These are phyloP conservation scores for Oryza meyeriana DNA, from an alignment of 176 grass and related monocot species.

Conservation along the genomic window DNA sequence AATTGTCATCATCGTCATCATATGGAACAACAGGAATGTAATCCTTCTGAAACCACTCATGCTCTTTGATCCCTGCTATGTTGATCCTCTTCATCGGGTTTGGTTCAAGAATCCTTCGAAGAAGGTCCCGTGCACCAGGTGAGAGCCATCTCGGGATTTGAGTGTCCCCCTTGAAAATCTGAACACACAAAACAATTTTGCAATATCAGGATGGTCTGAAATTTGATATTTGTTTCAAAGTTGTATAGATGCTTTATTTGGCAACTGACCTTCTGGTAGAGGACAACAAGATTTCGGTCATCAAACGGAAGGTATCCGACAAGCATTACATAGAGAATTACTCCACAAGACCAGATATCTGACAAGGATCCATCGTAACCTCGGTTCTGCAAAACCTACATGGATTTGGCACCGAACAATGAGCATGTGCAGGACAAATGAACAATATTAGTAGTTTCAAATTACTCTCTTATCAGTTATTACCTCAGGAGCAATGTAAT, in stretches of 20 bases:
- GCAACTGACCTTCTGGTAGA: conserved; percentile 71
- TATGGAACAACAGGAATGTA: conserved; percentile 43
- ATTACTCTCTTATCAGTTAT: not conserved
- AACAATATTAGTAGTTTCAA: not conserved
- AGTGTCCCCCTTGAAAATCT: conserved; percentile 76
- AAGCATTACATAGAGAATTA: conserved; percentile 80
- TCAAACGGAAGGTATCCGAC: conserved; percentile 74
- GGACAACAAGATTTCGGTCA: conserved; percentile 83
- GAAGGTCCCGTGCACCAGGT: conserved; percentile 43
- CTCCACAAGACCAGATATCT: conserved; percentile 87
- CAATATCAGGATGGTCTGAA: conserved; percentile 1
- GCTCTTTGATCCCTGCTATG: conserved; percentile 49
- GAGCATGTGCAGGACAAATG: not conserved
- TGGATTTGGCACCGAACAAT: not conserved
- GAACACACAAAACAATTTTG: not conserved
- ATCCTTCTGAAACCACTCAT: conserved; percentile 71
- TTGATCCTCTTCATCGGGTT: conserved; percentile 67
- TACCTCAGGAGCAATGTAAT: conserved; percentile 89
- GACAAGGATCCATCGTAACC: conserved; percentile 82
- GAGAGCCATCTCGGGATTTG: conserved; percentile 68
- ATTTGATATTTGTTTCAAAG: not conserved
- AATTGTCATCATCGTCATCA: conserved; percentile 55
- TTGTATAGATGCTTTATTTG: conserved; percentile 1
- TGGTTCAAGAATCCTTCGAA: conserved; percentile 68
- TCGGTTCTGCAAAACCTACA: conserved; percentile 71